Evolutionary conservation across 108 stramenopile genomes (phyloP), one percentile per base, ranked within the genome.

Genomic region (Fragilaria crotonensis): DNA sequence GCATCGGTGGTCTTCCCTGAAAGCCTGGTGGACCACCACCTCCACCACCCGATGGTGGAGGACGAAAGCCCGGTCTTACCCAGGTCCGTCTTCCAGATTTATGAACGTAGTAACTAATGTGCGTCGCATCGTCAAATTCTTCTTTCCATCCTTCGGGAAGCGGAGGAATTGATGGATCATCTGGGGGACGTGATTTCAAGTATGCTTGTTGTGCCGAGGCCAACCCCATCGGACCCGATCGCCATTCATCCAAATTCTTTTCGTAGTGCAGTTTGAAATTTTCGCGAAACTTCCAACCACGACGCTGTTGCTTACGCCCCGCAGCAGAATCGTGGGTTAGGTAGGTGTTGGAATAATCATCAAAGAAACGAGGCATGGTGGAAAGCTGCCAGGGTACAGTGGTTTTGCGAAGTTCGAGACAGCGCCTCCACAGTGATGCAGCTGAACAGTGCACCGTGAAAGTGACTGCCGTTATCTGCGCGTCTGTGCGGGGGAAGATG

Each of bases 281-380:
- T 57, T 93, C 92, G 1, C 92, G 75, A 63, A 93, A 93, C 45
- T 93, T 93, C 92, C 92, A 93, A 25, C 92, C 92, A 11, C 92
- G 84, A 30, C 92, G 77, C 64, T 93, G 92, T 59, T 93, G 92
- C 53, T 93, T 93, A 26, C 91, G 66, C 4, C 92, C 92, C 5
- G 92, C 92, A 4, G 88, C 81, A 60, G 75, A 77, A 64, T 93
- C 92, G 60, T 93, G 92, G 4, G 92, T 93, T 59, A 93, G 69
- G 63, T 88, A 93, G 22, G 87, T 87, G 65, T 86, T 88, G 61
- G 81, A 83, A 57, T 93, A 93, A 63, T 93, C 92, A 67, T 93
- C 92, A 71, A 88, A 93, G 75, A 93, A 93, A 17, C 92, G 80
- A 25, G 92, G 92, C 92, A 93, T 93, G 27, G 26, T 54, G 5